Base-by-base conservation (phyloP, 805 yeast genomes). In the Saccharomyces mikatae region DNA sequence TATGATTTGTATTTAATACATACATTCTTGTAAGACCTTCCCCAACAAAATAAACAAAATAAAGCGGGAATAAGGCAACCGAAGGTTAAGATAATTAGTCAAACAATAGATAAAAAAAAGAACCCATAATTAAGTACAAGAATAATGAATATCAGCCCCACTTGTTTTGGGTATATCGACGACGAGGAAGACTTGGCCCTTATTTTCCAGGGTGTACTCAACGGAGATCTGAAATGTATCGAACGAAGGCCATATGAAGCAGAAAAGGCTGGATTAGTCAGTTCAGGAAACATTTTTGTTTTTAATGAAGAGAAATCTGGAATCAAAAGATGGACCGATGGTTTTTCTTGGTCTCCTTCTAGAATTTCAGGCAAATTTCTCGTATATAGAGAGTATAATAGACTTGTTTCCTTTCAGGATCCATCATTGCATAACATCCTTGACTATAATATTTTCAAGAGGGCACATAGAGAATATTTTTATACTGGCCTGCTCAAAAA, bases 291-390 rank as follows among this genome's bases (percentile, higher is more conserved):
- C 60, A 83, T 89, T 1, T 90, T 91, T 70, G 89, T 92, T 1
- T 90, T 91, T 64, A 80, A 86, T 49, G 96, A 91, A 69, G 89
- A 86, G 60, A 74, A 79, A 11, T 83, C 91, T 0, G 90, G 92
- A 2, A 90, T 91, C 56, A 87, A 87, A 66, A 76, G 98, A 56
- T 91, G 98, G 98, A 91, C 98, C 1, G 98, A 91, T 65, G 96
- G 97, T n/a, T 80, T 88, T 13, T 76, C 91, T 13, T 91, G 98
- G 98, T 83, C 91, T 2, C 96, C 97, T 0, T 86, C 95, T 1
- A 76, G 97, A 50, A 89, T 91, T 44, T 76, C 89, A 28, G 96
- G 96, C 5, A 76, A 94, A 55, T 91, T 91, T 62, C 73, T 91
- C 32, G 84, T 91, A 10, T 91, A 91, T 69, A 79, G 96, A 28